phyloP scores from a whole-genome alignment of 73 alveolate genomes.

The Paramecium sonneborni region DNA sequence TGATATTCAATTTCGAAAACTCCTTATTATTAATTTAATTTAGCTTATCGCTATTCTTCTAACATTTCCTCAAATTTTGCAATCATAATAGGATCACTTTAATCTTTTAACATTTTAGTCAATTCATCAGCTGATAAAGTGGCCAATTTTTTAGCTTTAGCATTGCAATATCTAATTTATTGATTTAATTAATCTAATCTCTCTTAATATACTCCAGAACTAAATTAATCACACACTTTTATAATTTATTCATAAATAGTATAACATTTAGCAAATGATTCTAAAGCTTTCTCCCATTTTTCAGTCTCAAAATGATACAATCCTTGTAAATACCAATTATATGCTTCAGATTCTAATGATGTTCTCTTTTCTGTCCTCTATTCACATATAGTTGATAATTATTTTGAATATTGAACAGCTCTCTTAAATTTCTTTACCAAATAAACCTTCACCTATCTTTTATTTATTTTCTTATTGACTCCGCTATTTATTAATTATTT shows the following conservation, averaged over 20 bases:
- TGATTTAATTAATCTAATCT: slow-evolving; percentile 13
- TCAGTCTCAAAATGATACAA: slow-evolving; percentile 39
- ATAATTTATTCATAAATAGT: slow-evolving; percentile 44
- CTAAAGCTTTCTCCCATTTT: slow-evolving; percentile 40
- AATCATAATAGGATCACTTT: slow-evolving; percentile 24
- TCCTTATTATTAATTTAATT: neutral
- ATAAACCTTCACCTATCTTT: slow-evolving; percentile 2
- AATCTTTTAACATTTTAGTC: neutral
- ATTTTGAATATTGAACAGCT: neutral
- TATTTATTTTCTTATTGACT: slow-evolving; percentile 31
- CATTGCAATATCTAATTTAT: slow-evolving; percentile 52
- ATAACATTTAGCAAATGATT: slow-evolving; percentile 43
- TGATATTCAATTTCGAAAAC: slow-evolving; percentile 57
- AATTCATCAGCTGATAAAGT: slow-evolving; percentile 14
- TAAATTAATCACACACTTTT: slow-evolving; percentile 45
- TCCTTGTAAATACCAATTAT: neutral
- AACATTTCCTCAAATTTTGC: slow-evolving; percentile 41
- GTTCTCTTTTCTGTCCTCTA: slow-evolving; percentile 38
- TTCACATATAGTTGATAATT: neutral
- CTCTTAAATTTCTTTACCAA: slow-evolving; percentile 37
- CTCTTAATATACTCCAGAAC: slow-evolving; percentile 5
- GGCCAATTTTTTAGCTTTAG: slow-evolving; percentile 34
- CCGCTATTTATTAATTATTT: slow-evolving; percentile 38
- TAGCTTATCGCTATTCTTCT: slow-evolving; percentile 31
- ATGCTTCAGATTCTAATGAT: slow-evolving; percentile 26